Conservation (phyloP, 768 basidiomycete species). For the Paxillus rubicundulus region DNA sequence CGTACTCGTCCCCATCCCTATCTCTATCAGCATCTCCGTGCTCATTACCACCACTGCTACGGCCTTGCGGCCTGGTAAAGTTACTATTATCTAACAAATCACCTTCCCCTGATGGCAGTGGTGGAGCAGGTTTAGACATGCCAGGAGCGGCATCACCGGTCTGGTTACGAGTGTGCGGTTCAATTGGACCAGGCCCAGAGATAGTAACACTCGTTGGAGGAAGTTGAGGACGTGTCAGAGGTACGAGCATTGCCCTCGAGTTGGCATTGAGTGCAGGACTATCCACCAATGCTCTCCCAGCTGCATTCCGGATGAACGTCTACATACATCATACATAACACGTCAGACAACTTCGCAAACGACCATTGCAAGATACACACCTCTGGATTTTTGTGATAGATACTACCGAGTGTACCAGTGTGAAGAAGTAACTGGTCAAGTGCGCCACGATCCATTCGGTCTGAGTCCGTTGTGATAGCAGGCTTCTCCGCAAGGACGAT, state of each 20-base stretch:
- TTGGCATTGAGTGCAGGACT: conserved; percentile 86
- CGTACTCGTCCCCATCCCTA: conserved; percentile 24
- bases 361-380: conserved; percentile 35
- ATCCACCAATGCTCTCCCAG: conserved; percentile 78
- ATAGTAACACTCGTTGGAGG: conserved; percentile 46
- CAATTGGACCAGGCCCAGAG: conserved; percentile 51
- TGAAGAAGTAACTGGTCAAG: conserved; percentile 93
- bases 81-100: conserved; percentile 21
- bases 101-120: conserved; percentile 24
- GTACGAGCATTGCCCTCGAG: conserved; percentile 70
- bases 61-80: not conserved
- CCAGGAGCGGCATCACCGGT: conserved; percentile 24
- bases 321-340: conserved; percentile 36
- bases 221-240: conserved; percentile 52
- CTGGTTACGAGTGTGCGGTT: conserved; percentile 27
- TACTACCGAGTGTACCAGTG: conserved; percentile 90
- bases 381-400: conserved; percentile 98
- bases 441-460: conserved; percentile 94
- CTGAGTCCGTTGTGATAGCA: conserved; percentile 95
- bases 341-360: conserved; percentile 11
- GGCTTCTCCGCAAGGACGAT: conserved; percentile 94
- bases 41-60: conserved; percentile 9
- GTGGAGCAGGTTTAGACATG: conserved; percentile 32
- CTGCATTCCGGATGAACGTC: conserved; percentile 93
- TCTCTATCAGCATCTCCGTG: conserved; percentile 27